These are phyloP conservation scores for Schoenoplectus triqueter DNA, from an alignment of 202 grass and related monocot genomes.

Conservation along the genomic window DNA sequence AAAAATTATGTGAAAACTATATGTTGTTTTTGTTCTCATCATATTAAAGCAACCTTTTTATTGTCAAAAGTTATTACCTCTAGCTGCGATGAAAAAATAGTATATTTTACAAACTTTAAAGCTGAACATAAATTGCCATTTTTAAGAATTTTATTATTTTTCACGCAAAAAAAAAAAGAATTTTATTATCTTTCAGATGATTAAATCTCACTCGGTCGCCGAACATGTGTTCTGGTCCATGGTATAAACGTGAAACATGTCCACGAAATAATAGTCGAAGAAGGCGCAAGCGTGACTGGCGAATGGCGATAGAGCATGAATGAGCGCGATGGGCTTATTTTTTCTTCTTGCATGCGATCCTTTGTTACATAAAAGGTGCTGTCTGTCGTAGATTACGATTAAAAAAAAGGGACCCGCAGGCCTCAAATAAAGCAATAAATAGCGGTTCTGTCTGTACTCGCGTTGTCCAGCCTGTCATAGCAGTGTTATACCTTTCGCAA, in stretches of 20 bases:
- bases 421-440: background rate
- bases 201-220: too few species aligned
- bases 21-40: too few species aligned
- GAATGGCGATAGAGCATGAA: background rate
- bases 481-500: background rate
- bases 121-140: too few species aligned
- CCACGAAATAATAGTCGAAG: background rate
- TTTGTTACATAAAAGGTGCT: background rate
- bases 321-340: background rate
- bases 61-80: too few species aligned
- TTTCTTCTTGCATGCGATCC: background rate
- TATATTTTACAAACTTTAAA: too few species aligned
- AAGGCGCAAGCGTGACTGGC: slow-evolving; percentile 24
- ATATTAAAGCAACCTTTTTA: too few species aligned
- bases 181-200: too few species aligned
- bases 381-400: too few species aligned
- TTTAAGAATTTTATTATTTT: too few species aligned
- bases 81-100: too few species aligned
- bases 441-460: background rate
- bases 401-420: background rate
- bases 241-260: background rate
- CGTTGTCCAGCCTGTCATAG: background rate
- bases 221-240: background rate
- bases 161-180: too few species aligned
- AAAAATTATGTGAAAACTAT: too few species aligned